Evolutionary conservation across 192 early-diverging fungal species (phyloP).

Genomic region (Entomortierella lignicola): DNA sequence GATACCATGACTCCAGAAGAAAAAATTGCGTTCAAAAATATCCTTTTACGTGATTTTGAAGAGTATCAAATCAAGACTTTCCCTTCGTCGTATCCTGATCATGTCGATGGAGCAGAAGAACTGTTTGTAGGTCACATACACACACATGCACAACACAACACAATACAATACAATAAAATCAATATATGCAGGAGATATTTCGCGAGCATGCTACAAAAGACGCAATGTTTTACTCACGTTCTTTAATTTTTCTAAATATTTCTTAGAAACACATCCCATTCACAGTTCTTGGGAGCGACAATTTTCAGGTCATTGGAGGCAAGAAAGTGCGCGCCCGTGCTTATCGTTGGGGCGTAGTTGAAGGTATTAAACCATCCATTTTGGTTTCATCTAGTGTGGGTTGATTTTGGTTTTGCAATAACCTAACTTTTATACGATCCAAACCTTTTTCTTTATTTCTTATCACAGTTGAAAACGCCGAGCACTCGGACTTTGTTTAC

Average conservation of each 20-base stretch:
- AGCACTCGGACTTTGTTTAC: constrained; percentile 82
- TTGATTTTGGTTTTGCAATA: too few species aligned
- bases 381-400: constrained; percentile 34
- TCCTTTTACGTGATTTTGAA: constrained; percentile 73
- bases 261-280: constrained; percentile 79
- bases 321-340: constrained; percentile 72
- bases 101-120: constrained; percentile 72
- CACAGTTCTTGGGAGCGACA: constrained; percentile 81
- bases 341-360: constrained; percentile 83
- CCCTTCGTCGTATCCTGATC: constrained; percentile 80
- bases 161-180: too few species aligned
- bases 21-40: constrained; percentile 69
- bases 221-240: too few species aligned
- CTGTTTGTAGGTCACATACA: constrained; percentile 61
- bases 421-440: too few species aligned
- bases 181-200: too few species aligned
- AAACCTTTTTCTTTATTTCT: too few species aligned
- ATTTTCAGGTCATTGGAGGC: constrained; percentile 66
- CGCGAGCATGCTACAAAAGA: too few species aligned
- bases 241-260: too few species aligned
- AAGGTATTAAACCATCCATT: constrained; percentile 57
- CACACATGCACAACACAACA: too few species aligned
- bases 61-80: constrained; percentile 73
- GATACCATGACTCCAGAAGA: constrained; percentile 80
- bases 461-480: constrained; percentile 57